Conservation (phyloP, 164 flowering plant species). For the Buxus sempervirens region DNA sequence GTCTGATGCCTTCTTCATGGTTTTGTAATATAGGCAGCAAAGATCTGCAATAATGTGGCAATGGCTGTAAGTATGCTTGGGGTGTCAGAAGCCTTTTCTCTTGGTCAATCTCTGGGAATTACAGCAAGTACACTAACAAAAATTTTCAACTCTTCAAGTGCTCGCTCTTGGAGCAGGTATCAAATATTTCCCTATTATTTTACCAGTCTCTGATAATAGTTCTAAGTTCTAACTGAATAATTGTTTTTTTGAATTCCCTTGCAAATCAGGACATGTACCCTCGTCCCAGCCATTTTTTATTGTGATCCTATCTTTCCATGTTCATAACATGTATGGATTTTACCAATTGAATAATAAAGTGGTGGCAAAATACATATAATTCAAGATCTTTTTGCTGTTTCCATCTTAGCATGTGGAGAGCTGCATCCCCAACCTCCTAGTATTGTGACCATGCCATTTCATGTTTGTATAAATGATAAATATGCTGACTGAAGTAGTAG, state of each 20-base stretch:
- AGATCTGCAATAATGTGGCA: constrained; percentile 90
- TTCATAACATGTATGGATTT: too few relatives aligned
- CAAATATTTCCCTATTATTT: background rate
- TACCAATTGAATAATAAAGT: too few relatives aligned
- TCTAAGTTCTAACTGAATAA: background rate
- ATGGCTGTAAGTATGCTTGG: constrained; percentile 95
- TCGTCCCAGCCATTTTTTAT: too few relatives aligned
- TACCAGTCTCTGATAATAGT: background rate
- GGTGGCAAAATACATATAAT: too few relatives aligned
- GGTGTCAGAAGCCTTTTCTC: constrained; percentile 84
- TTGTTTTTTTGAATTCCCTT: background rate
- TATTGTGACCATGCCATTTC: background rate
- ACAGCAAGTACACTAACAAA: constrained; percentile 57
- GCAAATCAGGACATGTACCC: background rate
- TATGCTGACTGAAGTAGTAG: too few relatives aligned
- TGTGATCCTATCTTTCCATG: background rate
- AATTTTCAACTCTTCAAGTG: constrained; percentile 86
- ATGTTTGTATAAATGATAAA: background rate
- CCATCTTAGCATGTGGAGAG: too few relatives aligned
- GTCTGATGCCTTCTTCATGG: constrained; percentile 5
- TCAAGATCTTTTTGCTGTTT: too few relatives aligned
- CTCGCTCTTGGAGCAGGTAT: constrained; percentile 86
- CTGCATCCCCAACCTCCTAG: background rate
- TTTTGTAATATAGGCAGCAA: constrained; percentile 61
- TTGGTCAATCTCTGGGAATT: constrained; percentile 85